These are phyloP conservation scores for Diaporthe sp. DNA, from an alignment of 2,329 filamentous ascomycete genomes.

Conservation along the genomic window DNA sequence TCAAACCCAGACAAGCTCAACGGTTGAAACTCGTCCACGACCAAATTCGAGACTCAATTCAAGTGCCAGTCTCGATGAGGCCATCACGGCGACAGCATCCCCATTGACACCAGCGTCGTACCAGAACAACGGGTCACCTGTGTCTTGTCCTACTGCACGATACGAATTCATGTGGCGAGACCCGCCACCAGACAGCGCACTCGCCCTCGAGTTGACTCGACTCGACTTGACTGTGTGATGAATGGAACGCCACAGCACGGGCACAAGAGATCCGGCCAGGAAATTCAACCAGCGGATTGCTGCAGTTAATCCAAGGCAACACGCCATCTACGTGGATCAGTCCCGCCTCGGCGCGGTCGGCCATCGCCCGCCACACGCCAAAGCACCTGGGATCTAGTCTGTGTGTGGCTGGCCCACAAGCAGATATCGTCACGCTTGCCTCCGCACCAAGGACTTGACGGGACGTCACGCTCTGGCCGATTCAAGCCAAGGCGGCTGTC, in stretches of 20 bases:
- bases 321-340: neutral
- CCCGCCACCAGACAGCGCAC: neutral
- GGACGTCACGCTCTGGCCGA: conserved; percentile 1
- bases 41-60: neutral
- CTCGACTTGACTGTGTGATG: neutral
- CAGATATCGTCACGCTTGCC: neutral
- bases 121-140: conserved; percentile 7
- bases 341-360: neutral
- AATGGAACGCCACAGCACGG: neutral
- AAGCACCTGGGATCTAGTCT: neutral
- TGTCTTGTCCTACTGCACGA: conserved; percentile 4
- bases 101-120: neutral
- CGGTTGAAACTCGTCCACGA: conserved; percentile 10
- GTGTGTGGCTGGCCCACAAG: neutral
- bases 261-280: neutral
- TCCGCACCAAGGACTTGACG: neutral
- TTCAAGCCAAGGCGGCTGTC: conserved; percentile 7
- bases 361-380: neutral
- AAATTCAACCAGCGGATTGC: neutral
- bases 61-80: neutral
- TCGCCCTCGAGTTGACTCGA: neutral
- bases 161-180: conserved; percentile 5
- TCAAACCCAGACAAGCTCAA: conserved; percentile 7
- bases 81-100: neutral
- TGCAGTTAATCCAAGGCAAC: neutral